A percentile compares a stretch with the other conserved stretches of the same genome.
Evolutionary conservation across 2,329 filamentous ascomycete genomes (phyloP).

Genomic region (Biscogniauxia sp.): DNA sequence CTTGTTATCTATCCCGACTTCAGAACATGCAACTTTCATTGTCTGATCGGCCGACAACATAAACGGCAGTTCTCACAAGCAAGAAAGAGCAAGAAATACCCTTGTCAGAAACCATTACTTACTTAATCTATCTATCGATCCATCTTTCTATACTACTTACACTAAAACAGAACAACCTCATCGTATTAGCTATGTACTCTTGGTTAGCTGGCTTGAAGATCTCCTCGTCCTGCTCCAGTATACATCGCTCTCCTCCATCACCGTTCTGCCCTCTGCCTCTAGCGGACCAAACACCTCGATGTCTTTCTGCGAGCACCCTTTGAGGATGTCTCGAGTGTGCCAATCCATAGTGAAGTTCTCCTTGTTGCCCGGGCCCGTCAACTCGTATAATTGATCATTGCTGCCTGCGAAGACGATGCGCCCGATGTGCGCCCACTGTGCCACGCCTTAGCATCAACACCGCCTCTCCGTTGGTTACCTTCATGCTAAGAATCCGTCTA

Average conservation of each 20-base stretch:
- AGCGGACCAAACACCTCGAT: conserved; percentile 50
- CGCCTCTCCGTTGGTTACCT: conserved; percentile 22
- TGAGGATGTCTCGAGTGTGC: conserved; percentile 46
- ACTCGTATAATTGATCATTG: conserved; percentile 42
- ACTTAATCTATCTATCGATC: no score
- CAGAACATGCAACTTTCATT: not conserved
- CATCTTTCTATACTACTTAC: no score
- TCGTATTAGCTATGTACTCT: not conserved
- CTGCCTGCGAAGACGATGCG: conserved; percentile 49
- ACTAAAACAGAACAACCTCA: not conserved
- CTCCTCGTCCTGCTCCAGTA: conserved; percentile 43
- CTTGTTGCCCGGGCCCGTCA: conserved; percentile 46
- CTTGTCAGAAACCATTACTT: no score
- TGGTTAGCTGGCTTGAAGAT: conserved; percentile 3
- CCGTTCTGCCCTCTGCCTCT: conserved; percentile 40
- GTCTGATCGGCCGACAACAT: not conserved
- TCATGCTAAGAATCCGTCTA: not conserved
- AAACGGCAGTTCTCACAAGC: not conserved
- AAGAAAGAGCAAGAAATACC: no score
- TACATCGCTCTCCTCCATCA: conserved; percentile 43
- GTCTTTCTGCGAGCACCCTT: conserved; percentile 44
- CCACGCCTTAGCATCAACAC: conserved; percentile 27
- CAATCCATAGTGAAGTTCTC: conserved; percentile 53
- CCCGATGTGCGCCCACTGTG: conserved; percentile 50
- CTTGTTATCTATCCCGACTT: no score